Evolutionary conservation across 257 asterid species (phyloP).

Genomic region (Solanum paucissectum): DNA sequence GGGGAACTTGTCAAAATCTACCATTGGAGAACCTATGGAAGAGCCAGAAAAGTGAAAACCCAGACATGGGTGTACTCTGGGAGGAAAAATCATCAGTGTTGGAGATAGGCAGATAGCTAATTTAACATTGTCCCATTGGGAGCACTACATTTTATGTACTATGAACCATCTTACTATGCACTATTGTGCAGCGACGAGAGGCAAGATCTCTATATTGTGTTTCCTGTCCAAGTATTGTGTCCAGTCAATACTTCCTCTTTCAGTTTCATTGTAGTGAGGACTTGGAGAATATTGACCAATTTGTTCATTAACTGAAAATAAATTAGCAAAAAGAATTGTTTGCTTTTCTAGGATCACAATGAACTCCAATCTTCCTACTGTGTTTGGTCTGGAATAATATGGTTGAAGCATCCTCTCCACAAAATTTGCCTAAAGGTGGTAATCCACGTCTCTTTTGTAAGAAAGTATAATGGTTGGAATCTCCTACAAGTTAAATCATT

Average conservation of each 20-base stretch:
- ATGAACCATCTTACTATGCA: background rate
- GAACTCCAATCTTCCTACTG: background rate
- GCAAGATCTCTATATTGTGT: background rate
- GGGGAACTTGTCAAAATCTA: background rate
- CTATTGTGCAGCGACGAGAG: background rate
- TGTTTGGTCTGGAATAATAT: background rate
- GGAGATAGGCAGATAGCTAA: background rate
- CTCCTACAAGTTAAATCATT: background rate
- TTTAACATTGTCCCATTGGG: background rate
- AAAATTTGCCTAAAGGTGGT: background rate
- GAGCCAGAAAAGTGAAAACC: background rate
- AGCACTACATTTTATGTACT: background rate
- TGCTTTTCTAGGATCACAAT: background rate
- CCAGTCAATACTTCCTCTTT: background rate
- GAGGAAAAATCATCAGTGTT: background rate
- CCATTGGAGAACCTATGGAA: background rate
- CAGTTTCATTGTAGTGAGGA: background rate
- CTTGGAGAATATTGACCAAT: background rate
- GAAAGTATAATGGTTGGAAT: background rate
- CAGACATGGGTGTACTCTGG: background rate
- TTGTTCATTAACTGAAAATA: background rate
- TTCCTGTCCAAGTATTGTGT: background rate
- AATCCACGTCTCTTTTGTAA: background rate
- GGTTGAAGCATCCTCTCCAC: background rate
- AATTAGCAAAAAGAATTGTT: background rate